phyloP scores from a whole-genome alignment of 23 red algal genomes.

The Gracilaria domingensis region DNA sequence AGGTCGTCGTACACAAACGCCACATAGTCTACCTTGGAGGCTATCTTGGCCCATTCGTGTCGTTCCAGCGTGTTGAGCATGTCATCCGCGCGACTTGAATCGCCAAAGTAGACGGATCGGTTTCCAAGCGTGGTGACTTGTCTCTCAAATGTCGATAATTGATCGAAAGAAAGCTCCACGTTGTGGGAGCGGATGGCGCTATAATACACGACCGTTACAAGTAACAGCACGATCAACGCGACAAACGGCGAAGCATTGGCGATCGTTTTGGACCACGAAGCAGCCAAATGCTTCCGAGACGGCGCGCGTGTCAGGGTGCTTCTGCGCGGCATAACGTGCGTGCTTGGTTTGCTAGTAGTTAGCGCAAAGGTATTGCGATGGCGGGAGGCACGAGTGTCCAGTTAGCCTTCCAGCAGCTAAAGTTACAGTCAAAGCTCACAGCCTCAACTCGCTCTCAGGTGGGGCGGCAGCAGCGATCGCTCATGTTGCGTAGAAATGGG shows the following conservation, averaged over 20 bases:
- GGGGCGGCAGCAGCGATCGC: too few species aligned
- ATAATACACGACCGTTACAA: constrained; percentile 47
- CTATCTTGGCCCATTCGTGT: constrained; percentile 63
- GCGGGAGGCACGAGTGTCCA: too few species aligned
- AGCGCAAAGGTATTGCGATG: too few species aligned
- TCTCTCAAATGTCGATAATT: constrained; percentile 62
- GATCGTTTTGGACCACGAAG: constrained; percentile 10
- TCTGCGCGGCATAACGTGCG: not conserved
- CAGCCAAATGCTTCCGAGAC: not conserved
- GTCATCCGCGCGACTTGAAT: constrained; percentile 11
- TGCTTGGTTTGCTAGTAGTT: too few species aligned
- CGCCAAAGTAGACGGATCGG: constrained; percentile 43
- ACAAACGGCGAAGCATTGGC: constrained; percentile 27
- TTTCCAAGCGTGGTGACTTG: constrained; percentile 57
- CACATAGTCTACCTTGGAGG: constrained; percentile 54
- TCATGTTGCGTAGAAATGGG: too few species aligned
- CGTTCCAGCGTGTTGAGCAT: constrained; percentile 36
- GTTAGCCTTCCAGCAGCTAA: too few species aligned
- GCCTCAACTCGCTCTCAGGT: too few species aligned
- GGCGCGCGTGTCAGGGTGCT: not conserved
- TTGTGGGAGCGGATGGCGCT: constrained; percentile 54
- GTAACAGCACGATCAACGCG: not conserved
- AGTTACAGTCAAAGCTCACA: too few species aligned
- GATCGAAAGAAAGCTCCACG: constrained; percentile 65
- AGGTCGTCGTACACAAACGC: constrained; percentile 66